Percentiles rank a stretch among this genome's conserved stretches.
Conservation (phyloP, 2,329 filamentous ascomycete species). For the Pseudocercospora fuligena region DNA sequence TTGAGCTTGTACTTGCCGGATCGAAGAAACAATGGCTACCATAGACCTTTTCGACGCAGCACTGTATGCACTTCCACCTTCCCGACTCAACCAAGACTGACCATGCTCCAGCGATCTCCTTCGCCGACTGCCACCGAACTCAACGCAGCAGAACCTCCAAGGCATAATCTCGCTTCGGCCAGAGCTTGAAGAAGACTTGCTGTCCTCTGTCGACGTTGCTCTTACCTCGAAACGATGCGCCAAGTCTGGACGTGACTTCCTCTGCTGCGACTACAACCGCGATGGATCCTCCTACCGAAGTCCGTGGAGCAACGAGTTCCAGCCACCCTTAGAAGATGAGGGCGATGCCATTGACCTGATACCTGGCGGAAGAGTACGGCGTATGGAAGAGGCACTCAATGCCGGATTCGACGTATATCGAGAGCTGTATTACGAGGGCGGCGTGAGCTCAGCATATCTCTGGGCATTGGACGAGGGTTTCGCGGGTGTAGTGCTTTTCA, state of each 20-base stretch:
- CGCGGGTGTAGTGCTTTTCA: constrained; percentile 90
- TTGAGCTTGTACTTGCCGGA: not conserved
- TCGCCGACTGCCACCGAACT: constrained; percentile 92
- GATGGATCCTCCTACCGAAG: constrained; percentile 97
- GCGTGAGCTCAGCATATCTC: constrained; percentile 94
- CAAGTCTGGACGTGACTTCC: constrained; percentile 89
- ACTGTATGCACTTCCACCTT: constrained; percentile 60
- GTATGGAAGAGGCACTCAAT: constrained; percentile 92
- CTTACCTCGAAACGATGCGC: constrained; percentile 84
- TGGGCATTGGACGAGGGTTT: constrained; percentile 99
- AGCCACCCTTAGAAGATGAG: constrained; percentile 75
- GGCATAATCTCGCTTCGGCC: constrained; percentile 87
- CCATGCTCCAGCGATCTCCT: constrained; percentile 79
- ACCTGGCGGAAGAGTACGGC: constrained; percentile 86
- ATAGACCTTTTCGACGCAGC: constrained; percentile 76
- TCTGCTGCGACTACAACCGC: constrained; percentile 99
- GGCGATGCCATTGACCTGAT: constrained; percentile 78
- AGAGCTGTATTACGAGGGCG: constrained; percentile 96
- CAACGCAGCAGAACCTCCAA: constrained; percentile 85
- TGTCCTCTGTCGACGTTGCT: constrained; percentile 96
- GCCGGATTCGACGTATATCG: constrained; percentile 97
- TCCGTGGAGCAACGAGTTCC: constrained; percentile 99
- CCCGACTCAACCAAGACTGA: constrained; percentile 18
- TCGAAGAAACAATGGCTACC: constrained; percentile 30
- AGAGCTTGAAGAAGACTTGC: constrained; percentile 93